Percentiles rank a stretch among this genome's conserved stretches.
Conservation (phyloP, 225 moss, liverwort and hornwort genomes). For the Sphagnum tenellum region DNA sequence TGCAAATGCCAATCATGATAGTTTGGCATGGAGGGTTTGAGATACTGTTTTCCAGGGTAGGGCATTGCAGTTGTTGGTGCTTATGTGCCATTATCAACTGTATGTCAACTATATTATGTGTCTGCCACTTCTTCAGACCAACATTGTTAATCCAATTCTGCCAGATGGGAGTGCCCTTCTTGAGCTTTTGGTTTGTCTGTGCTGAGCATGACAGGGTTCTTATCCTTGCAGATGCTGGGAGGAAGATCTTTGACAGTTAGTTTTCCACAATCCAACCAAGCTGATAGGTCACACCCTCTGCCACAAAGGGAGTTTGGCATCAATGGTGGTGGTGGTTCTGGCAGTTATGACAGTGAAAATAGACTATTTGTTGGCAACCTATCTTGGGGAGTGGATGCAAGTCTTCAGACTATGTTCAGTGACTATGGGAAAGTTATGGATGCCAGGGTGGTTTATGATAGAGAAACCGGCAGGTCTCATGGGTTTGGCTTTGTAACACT, state of each 20-base stretch:
- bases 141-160: not conserved
- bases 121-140: too few relatives aligned
- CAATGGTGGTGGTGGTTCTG: not conserved
- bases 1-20: too few relatives aligned
- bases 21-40: too few relatives aligned
- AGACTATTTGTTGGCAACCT: slow-evolving; percentile 92
- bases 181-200: too few relatives aligned
- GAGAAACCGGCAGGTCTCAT: slow-evolving; percentile 33
- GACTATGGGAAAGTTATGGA: slow-evolving; percentile 77
- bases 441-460: slow-evolving; percentile 66
- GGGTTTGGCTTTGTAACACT: slow-evolving; percentile 55
- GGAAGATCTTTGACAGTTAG: slow-evolving; percentile 51
- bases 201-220: too few relatives aligned
- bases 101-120: not conserved
- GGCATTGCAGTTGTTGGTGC: too few relatives aligned
- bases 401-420: slow-evolving; percentile 51
- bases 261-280: slow-evolving; percentile 48
- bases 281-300: slow-evolving; percentile 13
- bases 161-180: too few relatives aligned
- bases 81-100: not conserved
- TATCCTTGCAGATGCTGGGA: slow-evolving; percentile 27
- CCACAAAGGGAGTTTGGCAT: slow-evolving; percentile 18
- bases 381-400: slow-evolving; percentile 51
- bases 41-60: too few relatives aligned
- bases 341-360: slow-evolving; percentile 27